These are phyloP conservation scores for Quercus phellos DNA, from an alignment of 331 rosid species.

Conservation along the genomic window DNA sequence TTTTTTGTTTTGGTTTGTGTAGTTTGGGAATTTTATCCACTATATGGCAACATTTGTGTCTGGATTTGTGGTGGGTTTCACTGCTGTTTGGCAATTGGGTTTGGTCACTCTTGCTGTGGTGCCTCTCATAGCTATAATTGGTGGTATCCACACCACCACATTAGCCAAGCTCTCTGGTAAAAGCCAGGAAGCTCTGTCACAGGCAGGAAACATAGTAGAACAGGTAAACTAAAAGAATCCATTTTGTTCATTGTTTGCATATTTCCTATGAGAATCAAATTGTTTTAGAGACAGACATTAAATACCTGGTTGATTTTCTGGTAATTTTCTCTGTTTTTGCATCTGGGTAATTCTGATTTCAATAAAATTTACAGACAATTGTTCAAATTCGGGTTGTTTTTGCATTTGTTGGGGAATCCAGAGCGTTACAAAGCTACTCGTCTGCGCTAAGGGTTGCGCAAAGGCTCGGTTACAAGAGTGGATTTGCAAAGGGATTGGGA, in stretches of 20 bases:
- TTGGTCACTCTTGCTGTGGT: conserved; percentile 92
- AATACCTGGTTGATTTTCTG: neutral
- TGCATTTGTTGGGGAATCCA: conserved; percentile 74
- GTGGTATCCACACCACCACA: conserved; percentile 80
- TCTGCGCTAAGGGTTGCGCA: conserved; percentile 74
- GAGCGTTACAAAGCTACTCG: conserved; percentile 72
- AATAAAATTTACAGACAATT: conserved; percentile 55
- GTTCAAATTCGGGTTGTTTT: conserved; percentile 91
- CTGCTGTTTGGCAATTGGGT: conserved; percentile 97
- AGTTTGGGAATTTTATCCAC: conserved; percentile 94
- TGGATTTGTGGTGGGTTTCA: conserved; percentile 92
- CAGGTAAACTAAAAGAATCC: conserved; percentile 46
- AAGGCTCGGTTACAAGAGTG: conserved; percentile 80
- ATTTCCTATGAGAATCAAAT: neutral
- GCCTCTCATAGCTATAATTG: conserved; percentile 92
- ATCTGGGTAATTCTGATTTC: conserved; percentile 29
- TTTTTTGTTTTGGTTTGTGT: conserved; percentile 26
- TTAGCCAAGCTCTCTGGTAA: conserved; percentile 77
- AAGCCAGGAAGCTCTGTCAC: conserved; percentile 86
- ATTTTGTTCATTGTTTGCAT: neutral
- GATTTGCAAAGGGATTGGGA: conserved; percentile 93
- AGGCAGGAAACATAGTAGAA: conserved; percentile 88
- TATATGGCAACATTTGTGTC: conserved; percentile 97
- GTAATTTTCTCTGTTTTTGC: conserved; percentile 12
- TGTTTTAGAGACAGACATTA: neutral